Conservation (phyloP, 2,329 filamentous ascomycete species). For the Ophiocordyceps camponoti-rufipedis region DNA sequence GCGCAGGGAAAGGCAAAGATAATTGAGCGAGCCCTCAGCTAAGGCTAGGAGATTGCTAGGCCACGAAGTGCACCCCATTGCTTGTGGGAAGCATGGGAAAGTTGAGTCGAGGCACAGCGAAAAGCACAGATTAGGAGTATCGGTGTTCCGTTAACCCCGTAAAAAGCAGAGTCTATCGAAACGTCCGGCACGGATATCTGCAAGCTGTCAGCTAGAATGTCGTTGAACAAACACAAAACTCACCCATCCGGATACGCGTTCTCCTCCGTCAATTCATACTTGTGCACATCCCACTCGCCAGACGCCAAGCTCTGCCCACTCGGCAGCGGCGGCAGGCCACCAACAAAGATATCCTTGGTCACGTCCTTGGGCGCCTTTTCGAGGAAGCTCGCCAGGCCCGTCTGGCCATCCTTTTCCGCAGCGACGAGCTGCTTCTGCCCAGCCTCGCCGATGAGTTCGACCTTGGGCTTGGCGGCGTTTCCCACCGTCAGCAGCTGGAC, state of each 20-base stretch:
- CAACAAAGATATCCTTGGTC: conserved; percentile 44
- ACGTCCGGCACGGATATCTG: conserved; percentile 47
- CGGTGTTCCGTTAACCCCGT: too few species aligned
- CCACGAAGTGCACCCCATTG: background rate
- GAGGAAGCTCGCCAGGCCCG: conserved; percentile 56
- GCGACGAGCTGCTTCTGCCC: conserved; percentile 50
- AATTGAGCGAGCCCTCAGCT: conserved; percentile 49
- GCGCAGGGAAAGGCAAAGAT: conserved; percentile 73
- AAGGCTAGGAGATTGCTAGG: background rate
- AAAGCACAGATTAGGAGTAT: too few species aligned
- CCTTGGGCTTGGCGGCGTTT: conserved; percentile 62
- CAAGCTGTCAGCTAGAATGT: background rate
- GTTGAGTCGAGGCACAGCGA: background rate
- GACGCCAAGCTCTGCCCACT: conserved; percentile 41
- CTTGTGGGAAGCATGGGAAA: background rate
- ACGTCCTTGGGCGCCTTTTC: conserved; percentile 39
- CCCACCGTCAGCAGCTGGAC: conserved; percentile 75
- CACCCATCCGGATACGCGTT: conserved; percentile 54
- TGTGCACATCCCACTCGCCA: conserved; percentile 46
- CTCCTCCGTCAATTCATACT: conserved; percentile 45
- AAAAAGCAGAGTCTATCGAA: conserved; percentile 21
- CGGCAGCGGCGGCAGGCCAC: conserved; percentile 76
- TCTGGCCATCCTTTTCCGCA: conserved; percentile 56
- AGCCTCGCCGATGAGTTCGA: conserved; percentile 54
- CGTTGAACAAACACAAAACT: conserved; percentile 16